Percentiles rank a stretch among this genome's conserved stretches.
These are phyloP conservation scores for Curvularia sp. DNA, from an alignment of 2,329 filamentous ascomycete species.

Conservation along the genomic window DNA sequence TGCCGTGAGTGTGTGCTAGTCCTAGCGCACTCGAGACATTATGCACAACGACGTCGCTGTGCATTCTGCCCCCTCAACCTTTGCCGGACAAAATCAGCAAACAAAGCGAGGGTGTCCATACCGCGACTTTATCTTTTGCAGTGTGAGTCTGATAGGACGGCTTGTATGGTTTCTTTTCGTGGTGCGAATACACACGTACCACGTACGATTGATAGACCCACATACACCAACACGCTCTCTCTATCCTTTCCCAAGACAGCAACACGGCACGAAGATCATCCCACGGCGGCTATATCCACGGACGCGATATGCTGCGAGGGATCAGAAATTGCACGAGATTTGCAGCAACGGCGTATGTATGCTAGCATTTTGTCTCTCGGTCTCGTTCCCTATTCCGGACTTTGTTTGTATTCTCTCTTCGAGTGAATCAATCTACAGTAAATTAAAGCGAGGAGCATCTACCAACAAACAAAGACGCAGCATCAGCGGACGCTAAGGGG, in stretches of 20 bases:
- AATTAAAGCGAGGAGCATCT: not conserved
- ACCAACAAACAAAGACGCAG: not conserved
- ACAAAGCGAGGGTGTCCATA: not conserved
- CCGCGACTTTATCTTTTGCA: slow-evolving; percentile 1
- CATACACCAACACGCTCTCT: not conserved
- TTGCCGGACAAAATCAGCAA: not conserved
- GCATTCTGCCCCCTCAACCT: not conserved
- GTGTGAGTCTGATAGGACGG: not conserved
- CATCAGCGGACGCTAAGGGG: not conserved
- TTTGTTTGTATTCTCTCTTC: not conserved
- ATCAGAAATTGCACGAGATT: not conserved
- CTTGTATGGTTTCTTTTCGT: not conserved
- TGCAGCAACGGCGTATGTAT: not conserved
- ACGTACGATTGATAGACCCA: not conserved
- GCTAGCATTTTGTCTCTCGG: not conserved
- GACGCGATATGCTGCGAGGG: not conserved
- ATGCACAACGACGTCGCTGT: slow-evolving; percentile 7
- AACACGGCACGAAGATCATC: not conserved
- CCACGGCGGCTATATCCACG: not conserved
- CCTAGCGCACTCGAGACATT: not conserved
- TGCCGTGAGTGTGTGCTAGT: not conserved
- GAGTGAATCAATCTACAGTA: not conserved
- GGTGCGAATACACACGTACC: not conserved
- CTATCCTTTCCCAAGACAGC: not conserved
- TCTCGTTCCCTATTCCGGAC: not conserved